Evolutionary conservation across 164 flowering plant species (phyloP), one percentile per base, ranked within the genome.

Genomic region (Chloranthus sessilifolius): DNA sequence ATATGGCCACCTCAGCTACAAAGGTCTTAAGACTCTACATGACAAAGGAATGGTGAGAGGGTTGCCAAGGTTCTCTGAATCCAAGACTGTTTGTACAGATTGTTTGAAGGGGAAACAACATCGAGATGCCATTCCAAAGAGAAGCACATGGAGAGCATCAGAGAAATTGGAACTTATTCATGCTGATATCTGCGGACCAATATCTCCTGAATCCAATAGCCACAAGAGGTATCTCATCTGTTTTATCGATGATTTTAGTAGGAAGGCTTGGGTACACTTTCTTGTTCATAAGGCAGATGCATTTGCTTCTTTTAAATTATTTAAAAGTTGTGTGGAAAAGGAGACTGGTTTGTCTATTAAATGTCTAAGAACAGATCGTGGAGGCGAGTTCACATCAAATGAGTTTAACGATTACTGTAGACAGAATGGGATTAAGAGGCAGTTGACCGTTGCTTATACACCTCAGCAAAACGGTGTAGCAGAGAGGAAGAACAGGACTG

Each of bases 401-500:
- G 17, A 21, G 16, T 48, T 48, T 29, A 23, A 36, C 10, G 30
- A 48, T 50, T 62, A 47, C 43, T 61, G 55, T 47, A 40, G 48
- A 25, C 61, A 55, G 22, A 35, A 55, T 55, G 50, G 66, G 1
- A 40, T 40, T 9, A 17, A 9, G 7, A 7, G n/a, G 7, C 43
- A 40, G 6, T 40, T 9, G n/a, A 55, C 55, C 40, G 37, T 53
- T 47, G 55, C 37, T 34, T 37, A 53, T 45, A 42, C 66, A 28
- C 55, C 49, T 7, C 43, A 50, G 23, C 54, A 39, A 9, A 55
- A 62, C 55, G 66, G 60, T 55, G 60, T 62, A 11, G 43, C 43
- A 9, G 43, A 40, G 19, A 40, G 43, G 15, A 10, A 17, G 15
- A 40, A 40, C 17, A 2, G 21, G 21, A 46, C 50, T 11, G 14